phyloP scores from a whole-genome alignment of 2,329 filamentous ascomycete species.

The Simplicillium aogashimaense region DNA sequence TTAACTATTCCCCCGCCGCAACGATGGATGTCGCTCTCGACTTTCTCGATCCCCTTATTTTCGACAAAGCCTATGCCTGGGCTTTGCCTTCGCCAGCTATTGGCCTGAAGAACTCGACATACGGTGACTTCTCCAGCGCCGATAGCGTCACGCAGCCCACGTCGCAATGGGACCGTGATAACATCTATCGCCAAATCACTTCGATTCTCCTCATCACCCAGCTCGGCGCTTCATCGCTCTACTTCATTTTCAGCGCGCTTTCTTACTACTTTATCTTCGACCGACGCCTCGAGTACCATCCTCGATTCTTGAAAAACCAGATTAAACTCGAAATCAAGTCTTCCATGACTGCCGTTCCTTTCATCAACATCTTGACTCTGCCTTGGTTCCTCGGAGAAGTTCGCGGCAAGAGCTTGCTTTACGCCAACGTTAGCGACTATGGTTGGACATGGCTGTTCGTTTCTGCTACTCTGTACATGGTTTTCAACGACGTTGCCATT shows the following conservation, averaged over 20 bases:
- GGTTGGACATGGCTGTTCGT: conserved; percentile 27
- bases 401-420: conserved; percentile 33
- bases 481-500: conserved; percentile 34
- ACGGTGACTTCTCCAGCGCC: too few species aligned
- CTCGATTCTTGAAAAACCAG: conserved; percentile 37
- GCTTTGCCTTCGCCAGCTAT: background rate
- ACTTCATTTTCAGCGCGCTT: conserved; percentile 58
- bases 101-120: background rate
- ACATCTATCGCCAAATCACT: conserved; percentile 62
- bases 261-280: conserved; percentile 62
- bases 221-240: conserved; percentile 43
- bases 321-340: conserved; percentile 31
- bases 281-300: conserved; percentile 33
- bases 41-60: background rate
- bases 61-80: background rate
- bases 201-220: conserved; percentile 80
- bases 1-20: background rate
- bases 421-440: conserved; percentile 26
- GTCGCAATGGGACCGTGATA: conserved; percentile 56
- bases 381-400: conserved; percentile 36
- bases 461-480: conserved; percentile 30
- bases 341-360: conserved; percentile 30
- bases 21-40: background rate
- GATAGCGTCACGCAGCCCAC: background rate
- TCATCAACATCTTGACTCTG: conserved; percentile 33